Base-by-base conservation (phyloP, 192 early-diverging fungal genomes). In the Podila horticola region DNA sequence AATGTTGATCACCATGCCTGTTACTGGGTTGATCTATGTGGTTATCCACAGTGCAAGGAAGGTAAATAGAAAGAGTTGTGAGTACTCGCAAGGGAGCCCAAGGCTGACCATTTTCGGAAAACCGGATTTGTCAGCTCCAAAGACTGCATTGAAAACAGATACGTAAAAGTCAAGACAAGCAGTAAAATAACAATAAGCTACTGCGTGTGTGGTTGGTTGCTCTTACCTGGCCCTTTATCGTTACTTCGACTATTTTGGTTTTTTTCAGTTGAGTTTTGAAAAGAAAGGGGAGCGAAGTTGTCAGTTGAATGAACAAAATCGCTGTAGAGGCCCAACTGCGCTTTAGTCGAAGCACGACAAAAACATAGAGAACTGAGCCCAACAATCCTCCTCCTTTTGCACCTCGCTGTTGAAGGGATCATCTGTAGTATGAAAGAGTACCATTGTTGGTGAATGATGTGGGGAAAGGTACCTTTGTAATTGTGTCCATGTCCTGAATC, bases 1-100 rank as follows among this genome's bases (percentile, higher is more conserved):
- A 11, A 97, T 83, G 79, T 96, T 96, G 69, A 94, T 88, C 4
- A 98, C 93, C 95, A 98, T 97, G 5, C 95, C 97, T 0, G 93
- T 96, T 11, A 63, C 34, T n/a, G 87, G 88, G 82, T 97, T 85
- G 9, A 97, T 83, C 86, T 91, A 17, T 45, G 15, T 45, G 1
- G 41, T 15, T 17, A 3, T 45, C 15, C 41, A 45, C 34, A 11
- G 34, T 36, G 20, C 19, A 30, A 62, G 31, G 30, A 19, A 28
- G 41, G 15, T n/a, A n/a, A 24, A 68, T 22, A 24, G 5, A 6
- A 29, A 33, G 20, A 59, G 34, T 26, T 50, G 31, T 15, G n/a
- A 58, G 19, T 34, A 28, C 34, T 22, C 28, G 48, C 28, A 67
- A 26, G 45, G 60, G 41, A 24, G 45, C 15, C 26, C n/a, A 51